Evolutionary conservation across 768 basidiomycete genomes (phyloP).

Genomic region (Leucosporidium scottii): DNA sequence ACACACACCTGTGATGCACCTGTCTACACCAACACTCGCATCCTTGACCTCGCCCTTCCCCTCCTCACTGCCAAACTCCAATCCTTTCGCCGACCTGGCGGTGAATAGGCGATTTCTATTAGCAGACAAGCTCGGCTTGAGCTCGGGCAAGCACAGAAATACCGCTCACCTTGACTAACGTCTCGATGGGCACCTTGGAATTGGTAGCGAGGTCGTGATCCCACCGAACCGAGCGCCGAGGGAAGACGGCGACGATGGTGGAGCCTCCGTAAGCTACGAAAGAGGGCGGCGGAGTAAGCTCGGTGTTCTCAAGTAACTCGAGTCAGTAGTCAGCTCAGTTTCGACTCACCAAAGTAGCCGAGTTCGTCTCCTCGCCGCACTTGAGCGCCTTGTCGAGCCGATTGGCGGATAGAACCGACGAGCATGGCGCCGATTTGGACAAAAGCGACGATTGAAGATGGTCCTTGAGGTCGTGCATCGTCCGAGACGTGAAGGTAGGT

Average conservation of each 20-base stretch:
- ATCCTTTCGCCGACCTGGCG: too few species aligned
- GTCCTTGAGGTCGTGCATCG: background rate
- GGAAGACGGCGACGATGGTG: constrained; percentile 72
- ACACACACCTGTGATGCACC: too few species aligned
- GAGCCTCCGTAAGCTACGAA: constrained; percentile 59
- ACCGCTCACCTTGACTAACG: constrained; percentile 12
- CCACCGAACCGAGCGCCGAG: constrained; percentile 75
- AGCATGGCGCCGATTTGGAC: constrained; percentile 77
- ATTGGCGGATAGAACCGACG: constrained; percentile 59
- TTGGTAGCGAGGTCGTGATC: constrained; percentile 88
- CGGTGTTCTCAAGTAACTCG: background rate
- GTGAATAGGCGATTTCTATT: too few species aligned
- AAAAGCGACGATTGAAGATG: constrained; percentile 6
- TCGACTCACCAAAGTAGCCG: constrained; percentile 48
- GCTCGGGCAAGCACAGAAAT: too few species aligned
- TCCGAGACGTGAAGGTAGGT: constrained; percentile 1
- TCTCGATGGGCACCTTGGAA: constrained; percentile 59
- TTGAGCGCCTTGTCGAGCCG: constrained; percentile 66
- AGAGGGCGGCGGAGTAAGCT: background rate
- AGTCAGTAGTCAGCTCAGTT: background rate
- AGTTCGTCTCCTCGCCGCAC: constrained; percentile 81
- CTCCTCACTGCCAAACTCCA: too few species aligned
- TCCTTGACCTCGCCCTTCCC: too few species aligned
- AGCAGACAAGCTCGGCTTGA: too few species aligned
- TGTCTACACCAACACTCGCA: too few species aligned